phyloP scores from a whole-genome alignment of 176 grass and related monocot genomes.

The Phoenix dactylifera region DNA sequence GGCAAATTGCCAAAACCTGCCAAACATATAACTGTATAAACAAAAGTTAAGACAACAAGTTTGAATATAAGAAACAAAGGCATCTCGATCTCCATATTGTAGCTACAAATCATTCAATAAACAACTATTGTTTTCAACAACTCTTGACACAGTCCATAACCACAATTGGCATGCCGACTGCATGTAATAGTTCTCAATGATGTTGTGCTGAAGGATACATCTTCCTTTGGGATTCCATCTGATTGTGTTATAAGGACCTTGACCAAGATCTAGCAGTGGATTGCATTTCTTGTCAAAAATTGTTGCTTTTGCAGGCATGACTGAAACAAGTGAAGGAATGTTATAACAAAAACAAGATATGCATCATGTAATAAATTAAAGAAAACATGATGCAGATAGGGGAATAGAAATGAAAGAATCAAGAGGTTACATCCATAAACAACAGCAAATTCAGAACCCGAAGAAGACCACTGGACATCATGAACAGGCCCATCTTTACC shows the following conservation, averaged over 20 bases:
- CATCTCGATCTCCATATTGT: not conserved
- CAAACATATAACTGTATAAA: conserved; percentile 72
- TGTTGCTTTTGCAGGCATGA: conserved; percentile 84
- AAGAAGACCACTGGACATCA: conserved; percentile 82
- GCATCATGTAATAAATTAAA: not conserved
- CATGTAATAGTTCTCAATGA: not conserved
- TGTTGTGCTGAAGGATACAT: conserved; percentile 55
- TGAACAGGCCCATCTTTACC: conserved; percentile 87
- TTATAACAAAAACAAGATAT: conserved; percentile 10
- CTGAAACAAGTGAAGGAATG: conserved; percentile 46
- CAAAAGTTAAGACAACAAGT: conserved; percentile 34
- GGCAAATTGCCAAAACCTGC: conserved; percentile 96
- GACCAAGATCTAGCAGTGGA: conserved; percentile 78
- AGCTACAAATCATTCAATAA: too few relatives aligned
- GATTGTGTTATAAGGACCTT: conserved; percentile 92
- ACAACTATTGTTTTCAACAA: too few relatives aligned
- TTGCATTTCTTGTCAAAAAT: conserved; percentile 92
- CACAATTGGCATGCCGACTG: too few relatives aligned
- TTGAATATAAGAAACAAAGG: not conserved
- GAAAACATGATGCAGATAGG: not conserved
- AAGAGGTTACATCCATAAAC: conserved; percentile 88
- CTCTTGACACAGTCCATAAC: too few relatives aligned
- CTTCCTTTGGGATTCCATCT: conserved; percentile 92
- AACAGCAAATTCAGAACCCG: conserved; percentile 76
- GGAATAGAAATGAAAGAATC: conserved; percentile 12